Base-by-base conservation (phyloP, 768 basidiomycete genomes). In the Tephrocybe sp. region DNA sequence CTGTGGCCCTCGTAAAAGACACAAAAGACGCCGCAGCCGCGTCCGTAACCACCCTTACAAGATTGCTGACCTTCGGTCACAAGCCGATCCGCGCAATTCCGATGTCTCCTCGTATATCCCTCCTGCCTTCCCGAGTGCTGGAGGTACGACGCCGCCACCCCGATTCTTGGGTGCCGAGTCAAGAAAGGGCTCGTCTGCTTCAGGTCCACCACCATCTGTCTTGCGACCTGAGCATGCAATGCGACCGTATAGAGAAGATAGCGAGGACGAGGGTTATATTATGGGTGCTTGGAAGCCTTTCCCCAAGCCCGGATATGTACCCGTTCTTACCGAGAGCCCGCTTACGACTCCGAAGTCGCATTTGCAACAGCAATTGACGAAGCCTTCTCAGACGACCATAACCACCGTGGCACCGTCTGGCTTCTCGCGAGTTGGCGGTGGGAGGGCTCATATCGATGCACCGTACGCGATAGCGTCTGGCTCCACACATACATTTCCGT, bases 201-300 rank as follows among this genome's bases (percentile, higher is more conserved):
- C 78, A 26, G 82, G 74, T 31, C 82, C 80, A 8, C 87, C 83
- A 11, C 80, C 84, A 12, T 86, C 79, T 18, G 88, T 90, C 5
- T 74, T 92, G 54, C 81, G 83, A 30, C 91, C 90, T 0, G 90
- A 92, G 57, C 87, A 90, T 39, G 88, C 86, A 4, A 73, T 84
- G 53, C 76, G 79, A 38, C 89, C 87, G 24, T 90, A 89, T 63
- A 77, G 76, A 55, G 87, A 91, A 60, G 87, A 91, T 35, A 86
- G 79, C 56, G 89, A 91, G 52, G 87, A 87, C 58, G 89, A 89
- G 55, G 87, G 90, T 11, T 88, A 76, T 56, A 97, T 98, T 61
- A 96, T 98, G 92, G 87, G 86, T 34, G 91, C 95, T n/a, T 96
- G 92, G 91, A 84, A 87, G 56, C 82, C 85, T 24, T 88, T 82